phyloP scores from a whole-genome alignment of 2,329 filamentous ascomycete genomes.

The Monosporascus sp. region DNA sequence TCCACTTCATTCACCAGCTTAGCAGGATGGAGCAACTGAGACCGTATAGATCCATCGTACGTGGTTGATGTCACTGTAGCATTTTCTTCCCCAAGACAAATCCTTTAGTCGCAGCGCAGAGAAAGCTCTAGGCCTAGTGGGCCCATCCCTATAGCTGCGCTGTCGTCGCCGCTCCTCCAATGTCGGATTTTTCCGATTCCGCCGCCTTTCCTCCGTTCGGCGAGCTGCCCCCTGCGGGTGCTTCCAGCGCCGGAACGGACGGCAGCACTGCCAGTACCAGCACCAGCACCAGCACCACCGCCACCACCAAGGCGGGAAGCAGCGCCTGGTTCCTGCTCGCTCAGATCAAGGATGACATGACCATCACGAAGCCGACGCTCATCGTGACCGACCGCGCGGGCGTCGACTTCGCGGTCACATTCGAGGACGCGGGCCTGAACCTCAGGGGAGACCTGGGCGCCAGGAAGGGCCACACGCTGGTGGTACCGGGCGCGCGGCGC shows the following conservation, averaged over 20 bases:
- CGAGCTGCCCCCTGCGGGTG: slow-evolving; percentile 19
- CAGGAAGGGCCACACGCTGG: slow-evolving; percentile 34
- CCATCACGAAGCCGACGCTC: slow-evolving; percentile 45
- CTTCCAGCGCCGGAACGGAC: not conserved
- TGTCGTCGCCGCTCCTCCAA: not conserved
- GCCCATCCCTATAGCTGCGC: not conserved
- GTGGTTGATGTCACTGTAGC: not conserved
- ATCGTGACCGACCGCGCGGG: slow-evolving; percentile 36
- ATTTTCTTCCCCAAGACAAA: no score
- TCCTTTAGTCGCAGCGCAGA: no score
- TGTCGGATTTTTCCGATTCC: slow-evolving; percentile 29
- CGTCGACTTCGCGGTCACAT: slow-evolving; percentile 40
- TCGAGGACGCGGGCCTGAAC: slow-evolving; percentile 34
- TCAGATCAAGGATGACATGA: slow-evolving; percentile 30
- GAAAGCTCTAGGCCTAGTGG: no score
- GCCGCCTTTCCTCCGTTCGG: slow-evolving; percentile 30
- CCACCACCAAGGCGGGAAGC: slow-evolving; percentile 1
- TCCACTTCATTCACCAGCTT: no score
- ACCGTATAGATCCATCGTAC: not conserved
- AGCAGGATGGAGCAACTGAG: not conserved
- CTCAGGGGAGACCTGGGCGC: slow-evolving; percentile 26
- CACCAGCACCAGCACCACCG: slow-evolving; percentile 2
- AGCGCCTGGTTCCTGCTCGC: slow-evolving; percentile 26
- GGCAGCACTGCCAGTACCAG: slow-evolving; percentile 1
- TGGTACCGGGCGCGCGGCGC: slow-evolving; percentile 31